Conservation (phyloP, 2,329 filamentous ascomycete species). For the Emericellopsis atlantica region DNA sequence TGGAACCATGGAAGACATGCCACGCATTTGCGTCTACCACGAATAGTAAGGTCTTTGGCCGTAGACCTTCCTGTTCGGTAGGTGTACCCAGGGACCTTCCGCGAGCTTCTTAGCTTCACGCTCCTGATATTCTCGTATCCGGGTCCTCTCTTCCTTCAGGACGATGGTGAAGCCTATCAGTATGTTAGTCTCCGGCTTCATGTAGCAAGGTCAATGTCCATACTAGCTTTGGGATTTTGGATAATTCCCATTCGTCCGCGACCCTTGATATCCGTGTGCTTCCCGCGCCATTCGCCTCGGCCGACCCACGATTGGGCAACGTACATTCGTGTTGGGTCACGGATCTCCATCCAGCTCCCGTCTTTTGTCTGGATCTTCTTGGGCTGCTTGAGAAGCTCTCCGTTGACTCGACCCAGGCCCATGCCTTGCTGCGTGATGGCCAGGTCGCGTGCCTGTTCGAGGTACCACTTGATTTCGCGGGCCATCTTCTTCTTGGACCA, state of each 20-base stretch:
- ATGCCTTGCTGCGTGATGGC: conserved; percentile 75
- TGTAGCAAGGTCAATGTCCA: conserved; percentile 22
- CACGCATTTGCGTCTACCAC: conserved; percentile 47
- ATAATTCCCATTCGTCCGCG: conserved; percentile 59
- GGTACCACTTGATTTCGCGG: conserved; percentile 62
- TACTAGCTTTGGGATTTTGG: conserved; percentile 62
- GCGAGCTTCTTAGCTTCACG: conserved; percentile 62
- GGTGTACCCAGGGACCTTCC: conserved; percentile 71
- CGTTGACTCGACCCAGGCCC: conserved; percentile 49
- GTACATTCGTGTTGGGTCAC: conserved; percentile 73
- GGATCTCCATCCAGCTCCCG: conserved; percentile 57
- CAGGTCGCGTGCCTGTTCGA: conserved; percentile 70
- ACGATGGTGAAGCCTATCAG: conserved; percentile 62
- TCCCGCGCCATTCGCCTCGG: conserved; percentile 49
- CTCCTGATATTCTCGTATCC: conserved; percentile 70
- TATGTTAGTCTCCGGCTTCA: conserved; percentile 7
- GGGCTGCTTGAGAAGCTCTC: conserved; percentile 22
- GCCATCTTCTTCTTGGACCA: conserved; percentile 93
- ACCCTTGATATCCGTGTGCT: conserved; percentile 58
- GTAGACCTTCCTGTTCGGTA: conserved; percentile 75
- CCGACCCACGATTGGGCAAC: conserved; percentile 90
- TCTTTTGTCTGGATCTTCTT: conserved; percentile 58
- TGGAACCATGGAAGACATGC: neutral
- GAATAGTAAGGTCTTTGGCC: conserved; percentile 82
- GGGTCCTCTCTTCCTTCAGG: conserved; percentile 87